Conservation (phyloP, 2,329 filamentous ascomycete species). For the Penicillium sp. region DNA sequence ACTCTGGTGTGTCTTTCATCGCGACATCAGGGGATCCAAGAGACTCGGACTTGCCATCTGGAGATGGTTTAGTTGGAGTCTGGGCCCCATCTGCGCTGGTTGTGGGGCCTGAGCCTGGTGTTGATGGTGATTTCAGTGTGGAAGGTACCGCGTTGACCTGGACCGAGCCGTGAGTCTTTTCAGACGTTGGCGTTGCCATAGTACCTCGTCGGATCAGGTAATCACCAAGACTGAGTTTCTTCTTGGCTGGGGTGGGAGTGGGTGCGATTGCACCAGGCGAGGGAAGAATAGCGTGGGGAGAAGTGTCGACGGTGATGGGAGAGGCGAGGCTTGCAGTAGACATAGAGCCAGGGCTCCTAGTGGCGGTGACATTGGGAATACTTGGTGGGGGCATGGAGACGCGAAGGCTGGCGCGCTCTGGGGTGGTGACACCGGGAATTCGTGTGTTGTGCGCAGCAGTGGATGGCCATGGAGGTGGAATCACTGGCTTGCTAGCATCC, state of each 20-base stretch:
- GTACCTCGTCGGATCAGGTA: conserved; percentile 51
- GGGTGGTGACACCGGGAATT: conserved; percentile 26
- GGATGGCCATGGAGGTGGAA: conserved; percentile 42
- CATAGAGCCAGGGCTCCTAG: conserved; percentile 35
- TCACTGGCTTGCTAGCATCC: conserved; percentile 26
- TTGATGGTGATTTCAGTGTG: conserved; percentile 30
- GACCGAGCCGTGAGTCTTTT: conserved; percentile 40
- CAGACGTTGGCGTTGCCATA: conserved; percentile 44
- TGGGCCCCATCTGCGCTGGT: conserved; percentile 14
- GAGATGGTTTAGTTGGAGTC: conserved; percentile 21
- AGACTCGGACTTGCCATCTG: conserved; percentile 27
- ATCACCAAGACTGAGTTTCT: conserved; percentile 56
- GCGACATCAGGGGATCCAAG: conserved; percentile 33
- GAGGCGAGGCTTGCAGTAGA: conserved; percentile 37
- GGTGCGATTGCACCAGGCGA: conserved; percentile 36
- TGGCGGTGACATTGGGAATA: conserved; percentile 25
- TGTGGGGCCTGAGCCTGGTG: conserved; percentile 21
- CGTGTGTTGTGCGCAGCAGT: conserved; percentile 44
- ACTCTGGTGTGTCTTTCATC: conserved; percentile 39
- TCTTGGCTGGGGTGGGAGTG: conserved; percentile 54
- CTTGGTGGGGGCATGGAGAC: conserved; percentile 35
- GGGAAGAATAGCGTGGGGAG: conserved; percentile 27
- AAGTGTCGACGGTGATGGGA: conserved; percentile 33
- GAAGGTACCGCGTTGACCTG: conserved; percentile 33
- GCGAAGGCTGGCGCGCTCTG: conserved; percentile 29